phyloP scores from a whole-genome alignment of 2,329 filamentous ascomycete species.

The Blumeria hordei region DNA sequence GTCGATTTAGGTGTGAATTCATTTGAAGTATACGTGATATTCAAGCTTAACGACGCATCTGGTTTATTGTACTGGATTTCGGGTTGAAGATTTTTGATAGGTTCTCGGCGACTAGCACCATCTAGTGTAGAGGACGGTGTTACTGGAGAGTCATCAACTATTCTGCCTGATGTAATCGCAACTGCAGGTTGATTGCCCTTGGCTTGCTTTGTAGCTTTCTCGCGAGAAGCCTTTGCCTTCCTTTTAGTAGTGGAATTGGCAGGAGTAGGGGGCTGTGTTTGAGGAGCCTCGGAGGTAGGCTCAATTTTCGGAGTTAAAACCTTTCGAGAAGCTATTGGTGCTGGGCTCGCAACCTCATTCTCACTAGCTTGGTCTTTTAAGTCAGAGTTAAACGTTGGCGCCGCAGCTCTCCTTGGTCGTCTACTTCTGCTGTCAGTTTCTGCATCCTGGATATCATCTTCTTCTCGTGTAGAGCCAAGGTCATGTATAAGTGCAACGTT shows the following conservation, averaged over 20 bases:
- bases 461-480: conserved; percentile 26
- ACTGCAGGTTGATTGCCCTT: conserved; percentile 14
- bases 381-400: conserved; percentile 48
- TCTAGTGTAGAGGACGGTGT: conserved; percentile 5
- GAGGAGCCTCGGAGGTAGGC: conserved; percentile 15
- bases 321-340: conserved; percentile 31
- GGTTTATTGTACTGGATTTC: no score
- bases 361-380: conserved; percentile 32
- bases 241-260: conserved; percentile 12
- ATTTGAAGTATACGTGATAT: no score
- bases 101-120: conserved; percentile 7
- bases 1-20: no score
- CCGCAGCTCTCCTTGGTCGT: conserved; percentile 33
- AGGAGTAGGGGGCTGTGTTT: conserved; percentile 5
- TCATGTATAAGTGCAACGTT: conserved; percentile 43
- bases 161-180: conserved; percentile 9
- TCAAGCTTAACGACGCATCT: no score
- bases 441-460: conserved; percentile 10
- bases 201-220: conserved; percentile 12
- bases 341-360: conserved; percentile 31
- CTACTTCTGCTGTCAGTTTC: conserved; percentile 30
- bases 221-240: conserved; percentile 12
- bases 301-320: conserved; percentile 21
- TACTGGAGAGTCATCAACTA: conserved; percentile 8
- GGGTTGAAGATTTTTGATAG: not conserved